phyloP scores from a whole-genome alignment of 257 asterid genomes.

The Plantago elongata region DNA sequence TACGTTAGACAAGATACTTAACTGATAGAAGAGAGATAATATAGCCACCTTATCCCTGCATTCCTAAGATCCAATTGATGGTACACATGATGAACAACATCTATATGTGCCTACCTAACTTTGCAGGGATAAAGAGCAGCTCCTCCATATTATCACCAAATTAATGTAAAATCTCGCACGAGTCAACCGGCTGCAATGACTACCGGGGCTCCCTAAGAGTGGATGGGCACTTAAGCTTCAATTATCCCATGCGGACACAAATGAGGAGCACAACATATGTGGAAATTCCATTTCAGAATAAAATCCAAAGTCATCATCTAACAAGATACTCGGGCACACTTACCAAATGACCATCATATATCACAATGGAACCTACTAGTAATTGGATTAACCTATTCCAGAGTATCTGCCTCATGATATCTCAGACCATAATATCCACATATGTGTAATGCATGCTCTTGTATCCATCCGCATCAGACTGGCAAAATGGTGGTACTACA shows the following conservation, averaged over 20 bases:
- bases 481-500: constrained; percentile 11
- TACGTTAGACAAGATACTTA: constrained; percentile 18
- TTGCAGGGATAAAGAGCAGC: constrained; percentile 98
- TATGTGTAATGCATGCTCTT: constrained; percentile 12
- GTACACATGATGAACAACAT: constrained; percentile 56
- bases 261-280: constrained; percentile 30
- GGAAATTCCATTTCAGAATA: constrained; percentile 12
- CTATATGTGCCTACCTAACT: constrained; percentile 88
- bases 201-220: constrained; percentile 71
- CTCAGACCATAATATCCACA: constrained; percentile 5
- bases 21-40: constrained; percentile 11
- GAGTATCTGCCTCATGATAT: neutral
- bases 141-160: constrained; percentile 47
- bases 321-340: constrained; percentile 2
- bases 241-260: constrained; percentile 43
- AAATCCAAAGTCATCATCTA: constrained; percentile 17
- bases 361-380: constrained; percentile 6
- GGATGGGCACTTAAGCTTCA: constrained; percentile 79
- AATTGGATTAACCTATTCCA: constrained; percentile 7
- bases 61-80: constrained; percentile 52
- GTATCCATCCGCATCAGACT: constrained; percentile 20
- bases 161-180: constrained; percentile 41
- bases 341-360: constrained; percentile 13
- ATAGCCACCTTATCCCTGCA: constrained; percentile 97
- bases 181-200: constrained; percentile 93